Evolutionary conservation across 345 rosid genomes (phyloP).

Genomic region (Litchi chinensis): DNA sequence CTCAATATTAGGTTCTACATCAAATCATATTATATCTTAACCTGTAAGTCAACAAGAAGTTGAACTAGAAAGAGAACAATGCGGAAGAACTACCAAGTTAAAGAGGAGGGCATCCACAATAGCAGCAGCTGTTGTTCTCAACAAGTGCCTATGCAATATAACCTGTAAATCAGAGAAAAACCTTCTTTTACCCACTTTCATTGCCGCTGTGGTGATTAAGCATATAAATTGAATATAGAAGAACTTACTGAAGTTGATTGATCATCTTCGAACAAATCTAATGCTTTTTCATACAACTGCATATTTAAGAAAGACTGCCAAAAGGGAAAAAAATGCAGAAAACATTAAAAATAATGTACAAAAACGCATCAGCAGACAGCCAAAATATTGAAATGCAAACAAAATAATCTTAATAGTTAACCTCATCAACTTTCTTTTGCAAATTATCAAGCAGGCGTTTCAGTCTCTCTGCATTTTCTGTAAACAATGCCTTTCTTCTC

Average conservation of each 20-base stretch:
- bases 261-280: slow-evolving; percentile 90
- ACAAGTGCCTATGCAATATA: slow-evolving; percentile 82
- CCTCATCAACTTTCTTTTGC: slow-evolving; percentile 97
- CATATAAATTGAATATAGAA: slow-evolving; percentile 4
- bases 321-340: slow-evolving; percentile 17
- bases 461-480: slow-evolving; percentile 86
- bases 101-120: slow-evolving; percentile 65
- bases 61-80: slow-evolving; percentile 13
- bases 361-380: not conserved
- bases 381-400: slow-evolving; percentile 13
- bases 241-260: slow-evolving; percentile 81
- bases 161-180: slow-evolving; percentile 54
- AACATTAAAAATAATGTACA: slow-evolving; percentile 3
- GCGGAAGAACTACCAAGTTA: slow-evolving; percentile 59
- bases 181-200: slow-evolving; percentile 24
- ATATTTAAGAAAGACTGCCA: slow-evolving; percentile 83
- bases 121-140: slow-evolving; percentile 78
- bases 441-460: slow-evolving; percentile 71
- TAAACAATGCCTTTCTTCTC: slow-evolving; percentile 78
- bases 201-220: slow-evolving; percentile 20
- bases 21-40: slow-evolving; percentile 15
- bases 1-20: slow-evolving; percentile 20
- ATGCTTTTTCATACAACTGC: slow-evolving; percentile 91
- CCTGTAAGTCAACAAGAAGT: slow-evolving; percentile 18
- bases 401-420: slow-evolving; percentile 34